Conservation (phyloP, 106 monocot genomes). For the Dendrobium catenatum region DNA sequence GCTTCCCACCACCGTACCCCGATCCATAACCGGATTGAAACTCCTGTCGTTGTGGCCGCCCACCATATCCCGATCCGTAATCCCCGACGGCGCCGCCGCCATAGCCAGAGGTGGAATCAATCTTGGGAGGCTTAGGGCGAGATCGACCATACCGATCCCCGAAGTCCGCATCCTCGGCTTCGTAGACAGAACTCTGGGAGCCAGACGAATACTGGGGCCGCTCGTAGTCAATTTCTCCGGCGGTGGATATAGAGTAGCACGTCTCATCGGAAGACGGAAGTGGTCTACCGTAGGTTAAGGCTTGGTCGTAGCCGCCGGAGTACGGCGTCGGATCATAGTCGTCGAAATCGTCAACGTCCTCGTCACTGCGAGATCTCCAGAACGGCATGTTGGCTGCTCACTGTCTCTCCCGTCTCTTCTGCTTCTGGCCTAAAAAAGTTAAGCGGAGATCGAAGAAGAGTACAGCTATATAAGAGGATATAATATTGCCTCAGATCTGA, state of each 20-base stretch:
- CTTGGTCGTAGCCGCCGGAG: conserved; percentile 79
- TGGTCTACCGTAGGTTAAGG: conserved; percentile 74
- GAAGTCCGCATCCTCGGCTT: conserved; percentile 6
- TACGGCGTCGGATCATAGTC: conserved; percentile 90
- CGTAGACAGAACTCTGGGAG: conserved; percentile 40
- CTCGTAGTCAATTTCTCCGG: conserved; percentile 38
- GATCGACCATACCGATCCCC: conserved; percentile 28
- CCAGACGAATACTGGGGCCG: conserved; percentile 51
- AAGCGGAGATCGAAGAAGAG: neutral
- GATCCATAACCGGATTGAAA: conserved; percentile 20
- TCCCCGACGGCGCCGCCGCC: neutral
- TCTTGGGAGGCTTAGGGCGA: conserved; percentile 21
- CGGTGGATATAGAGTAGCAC: conserved; percentile 45
- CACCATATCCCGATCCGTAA: neutral
- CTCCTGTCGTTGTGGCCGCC: conserved; percentile 2
- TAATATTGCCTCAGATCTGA: neutral
- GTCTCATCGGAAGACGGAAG: conserved; percentile 68
- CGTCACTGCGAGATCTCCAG: conserved; percentile 17
- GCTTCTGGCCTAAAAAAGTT: neutral
- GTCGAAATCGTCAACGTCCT: conserved; percentile 58
- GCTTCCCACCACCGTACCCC: conserved; percentile 18
- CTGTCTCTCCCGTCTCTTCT: neutral
- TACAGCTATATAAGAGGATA: neutral
- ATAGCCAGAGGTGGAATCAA: neutral
- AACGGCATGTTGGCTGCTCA: conserved; percentile 20